Conservation (phyloP, 257 asterid species). For the Nicotiana attenuata region DNA sequence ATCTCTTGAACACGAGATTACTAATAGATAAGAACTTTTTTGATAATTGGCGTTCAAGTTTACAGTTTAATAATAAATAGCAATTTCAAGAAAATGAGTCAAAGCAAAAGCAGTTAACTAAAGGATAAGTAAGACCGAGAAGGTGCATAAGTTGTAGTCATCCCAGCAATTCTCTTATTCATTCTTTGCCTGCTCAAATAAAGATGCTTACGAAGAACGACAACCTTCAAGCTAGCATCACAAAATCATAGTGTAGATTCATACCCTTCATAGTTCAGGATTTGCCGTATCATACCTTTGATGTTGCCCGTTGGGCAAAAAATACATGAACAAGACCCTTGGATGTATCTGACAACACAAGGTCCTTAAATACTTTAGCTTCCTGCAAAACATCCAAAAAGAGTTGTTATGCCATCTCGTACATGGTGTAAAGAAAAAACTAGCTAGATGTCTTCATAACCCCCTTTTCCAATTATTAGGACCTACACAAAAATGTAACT, state of each 20-base stretch:
- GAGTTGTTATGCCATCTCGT: neutral
- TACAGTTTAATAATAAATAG: neutral
- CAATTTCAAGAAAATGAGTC: neutral
- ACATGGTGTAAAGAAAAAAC: no score
- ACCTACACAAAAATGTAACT: no score
- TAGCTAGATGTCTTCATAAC: no score
- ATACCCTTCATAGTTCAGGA: slow-evolving; percentile 1
- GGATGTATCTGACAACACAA: slow-evolving; percentile 62
- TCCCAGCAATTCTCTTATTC: neutral
- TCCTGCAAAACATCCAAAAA: slow-evolving; percentile 48
- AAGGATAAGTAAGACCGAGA: neutral
- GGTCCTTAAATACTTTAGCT: slow-evolving; percentile 50
- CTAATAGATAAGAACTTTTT: neutral
- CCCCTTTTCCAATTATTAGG: no score
- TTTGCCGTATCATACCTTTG: slow-evolving; percentile 50
- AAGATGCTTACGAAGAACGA: neutral
- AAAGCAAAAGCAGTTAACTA: neutral
- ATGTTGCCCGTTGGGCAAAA: slow-evolving; percentile 79
- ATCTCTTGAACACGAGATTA: neutral
- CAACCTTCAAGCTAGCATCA: neutral
- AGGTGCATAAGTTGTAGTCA: slow-evolving; percentile 2
- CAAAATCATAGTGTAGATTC: neutral
- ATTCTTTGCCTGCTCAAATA: neutral
- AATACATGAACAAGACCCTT: slow-evolving; percentile 93
- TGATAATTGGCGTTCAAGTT: neutral